Percentiles rank a stretch among this genome's conserved stretches.
Conservation (phyloP, 495 filamentous ascomycete genomes). For the Hyaloscypha finlandica region DNA sequence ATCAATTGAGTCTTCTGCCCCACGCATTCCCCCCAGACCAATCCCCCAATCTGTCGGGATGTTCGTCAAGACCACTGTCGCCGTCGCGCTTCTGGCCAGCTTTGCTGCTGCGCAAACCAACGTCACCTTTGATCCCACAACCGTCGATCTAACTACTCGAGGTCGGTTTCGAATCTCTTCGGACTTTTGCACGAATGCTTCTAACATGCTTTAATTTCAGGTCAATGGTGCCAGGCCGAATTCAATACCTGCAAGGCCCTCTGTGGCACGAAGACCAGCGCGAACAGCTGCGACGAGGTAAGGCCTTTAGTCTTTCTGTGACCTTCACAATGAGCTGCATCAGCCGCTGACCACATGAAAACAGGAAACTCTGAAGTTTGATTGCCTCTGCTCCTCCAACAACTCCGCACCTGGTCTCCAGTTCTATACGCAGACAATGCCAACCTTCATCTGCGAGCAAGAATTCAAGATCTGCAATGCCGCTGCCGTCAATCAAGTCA, state of each 20-base stretch:
- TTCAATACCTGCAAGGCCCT: slow-evolving; percentile 38
- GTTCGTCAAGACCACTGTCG: slow-evolving; percentile 25
- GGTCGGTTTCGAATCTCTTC: slow-evolving; percentile 24
- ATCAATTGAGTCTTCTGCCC: slow-evolving; percentile 19
- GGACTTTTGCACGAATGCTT: background rate
- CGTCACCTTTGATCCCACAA: slow-evolving; percentile 36
- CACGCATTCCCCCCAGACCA: background rate
- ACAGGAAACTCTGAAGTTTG: slow-evolving; percentile 36
- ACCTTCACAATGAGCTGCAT: background rate
- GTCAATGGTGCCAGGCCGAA: slow-evolving; percentile 40
- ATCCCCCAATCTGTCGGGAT: slow-evolving; percentile 26
- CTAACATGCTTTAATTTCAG: slow-evolving; percentile 26
- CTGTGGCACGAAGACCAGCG: slow-evolving; percentile 31
- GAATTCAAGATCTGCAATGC: slow-evolving; percentile 38
- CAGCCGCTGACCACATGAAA: slow-evolving; percentile 3
- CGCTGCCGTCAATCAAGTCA: slow-evolving; percentile 29
- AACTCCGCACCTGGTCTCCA: slow-evolving; percentile 38
- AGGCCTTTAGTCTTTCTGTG: background rate
- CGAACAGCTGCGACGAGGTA: slow-evolving; percentile 39
- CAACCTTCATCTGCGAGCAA: slow-evolving; percentile 43
- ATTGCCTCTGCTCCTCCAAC: slow-evolving; percentile 38
- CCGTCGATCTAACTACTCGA: slow-evolving; percentile 28
- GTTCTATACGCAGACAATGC: slow-evolving; percentile 38
- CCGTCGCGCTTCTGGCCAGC: slow-evolving; percentile 37
- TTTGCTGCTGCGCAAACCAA: slow-evolving; percentile 40